Evolutionary conservation across 2,329 filamentous ascomycete genomes (phyloP).

Genomic region (Arthrobotrys iridis): DNA sequence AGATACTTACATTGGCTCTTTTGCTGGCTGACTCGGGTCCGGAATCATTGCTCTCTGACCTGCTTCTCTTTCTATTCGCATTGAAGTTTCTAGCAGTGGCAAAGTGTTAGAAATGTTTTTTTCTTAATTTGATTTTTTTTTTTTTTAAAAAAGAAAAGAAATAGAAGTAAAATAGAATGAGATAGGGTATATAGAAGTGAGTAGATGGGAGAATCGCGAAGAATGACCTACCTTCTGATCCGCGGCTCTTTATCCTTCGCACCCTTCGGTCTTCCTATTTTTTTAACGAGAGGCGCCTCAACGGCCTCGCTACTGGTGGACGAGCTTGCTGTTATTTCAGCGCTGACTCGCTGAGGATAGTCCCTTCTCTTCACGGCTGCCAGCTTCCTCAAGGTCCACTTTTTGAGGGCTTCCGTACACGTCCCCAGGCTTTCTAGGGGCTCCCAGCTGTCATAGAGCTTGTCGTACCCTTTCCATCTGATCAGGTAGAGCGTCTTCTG

Average conservation of each 20-base stretch:
- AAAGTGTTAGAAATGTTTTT: background rate
- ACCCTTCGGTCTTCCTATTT: constrained; percentile 25
- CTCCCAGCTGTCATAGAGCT: constrained; percentile 55
- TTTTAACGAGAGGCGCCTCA: background rate
- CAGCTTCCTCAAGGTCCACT: constrained; percentile 45
- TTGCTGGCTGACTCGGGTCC: constrained; percentile 15
- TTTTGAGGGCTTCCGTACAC: constrained; percentile 31
- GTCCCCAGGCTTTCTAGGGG: constrained; percentile 49
- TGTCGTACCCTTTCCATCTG: constrained; percentile 54
- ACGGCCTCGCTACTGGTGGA: background rate
- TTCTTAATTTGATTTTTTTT: too few relatives aligned
- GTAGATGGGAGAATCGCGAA: background rate
- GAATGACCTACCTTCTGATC: background rate
- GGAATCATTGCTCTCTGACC: constrained; percentile 34
- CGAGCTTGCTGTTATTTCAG: background rate
- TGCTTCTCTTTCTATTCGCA: constrained; percentile 27
- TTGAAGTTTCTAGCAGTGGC: too few relatives aligned
- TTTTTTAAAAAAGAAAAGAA: too few relatives aligned
- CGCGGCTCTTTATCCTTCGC: constrained; percentile 1
- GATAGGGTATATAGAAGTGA: background rate
- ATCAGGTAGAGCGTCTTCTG: constrained; percentile 40
- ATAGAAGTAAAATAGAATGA: too few relatives aligned
- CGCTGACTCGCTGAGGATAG: background rate
- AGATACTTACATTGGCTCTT: constrained; percentile 25
- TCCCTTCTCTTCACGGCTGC: background rate